Evolutionary conservation across 768 basidiomycete species (phyloP).

Genomic region (Boletus speciosus): DNA sequence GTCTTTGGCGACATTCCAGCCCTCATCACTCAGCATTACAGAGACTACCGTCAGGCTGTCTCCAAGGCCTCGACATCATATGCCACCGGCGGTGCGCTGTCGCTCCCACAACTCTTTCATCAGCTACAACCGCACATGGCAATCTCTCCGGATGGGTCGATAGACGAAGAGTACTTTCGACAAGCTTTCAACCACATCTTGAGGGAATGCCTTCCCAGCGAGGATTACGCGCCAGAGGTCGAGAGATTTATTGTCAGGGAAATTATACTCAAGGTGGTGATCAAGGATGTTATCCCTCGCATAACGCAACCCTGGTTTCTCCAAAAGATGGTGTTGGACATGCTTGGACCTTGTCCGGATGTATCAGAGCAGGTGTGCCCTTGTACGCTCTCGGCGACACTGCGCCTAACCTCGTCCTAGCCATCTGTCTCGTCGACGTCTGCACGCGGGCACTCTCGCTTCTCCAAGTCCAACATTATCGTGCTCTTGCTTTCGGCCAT

Average conservation of each 20-base stretch:
- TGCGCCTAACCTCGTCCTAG: conserved; percentile 11
- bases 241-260: conserved; percentile 87
- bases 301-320: conserved; percentile 91
- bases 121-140: conserved; percentile 84
- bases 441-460: conserved; percentile 32
- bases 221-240: conserved; percentile 68
- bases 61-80: conserved; percentile 67
- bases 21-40: conserved; percentile 71
- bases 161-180: conserved; percentile 76
- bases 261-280: conserved; percentile 71
- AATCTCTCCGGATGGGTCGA: conserved; percentile 55
- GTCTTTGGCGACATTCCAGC: conserved; percentile 60
- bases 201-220: conserved; percentile 64
- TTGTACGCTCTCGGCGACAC: neutral
- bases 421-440: conserved; percentile 20
- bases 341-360: conserved; percentile 49
- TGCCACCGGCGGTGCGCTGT: conserved; percentile 59
- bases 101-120: conserved; percentile 70
- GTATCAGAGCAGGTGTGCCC: conserved; percentile 19
- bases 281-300: conserved; percentile 64
- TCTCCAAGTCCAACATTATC: conserved; percentile 52
- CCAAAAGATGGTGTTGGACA: conserved; percentile 61
- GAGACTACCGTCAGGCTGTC: conserved; percentile 69
- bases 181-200: conserved; percentile 77
- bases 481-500: conserved; percentile 72